Evolutionary conservation across 2,329 filamentous ascomycete genomes (phyloP).

Genomic region (Leptographium galeiforme): DNA sequence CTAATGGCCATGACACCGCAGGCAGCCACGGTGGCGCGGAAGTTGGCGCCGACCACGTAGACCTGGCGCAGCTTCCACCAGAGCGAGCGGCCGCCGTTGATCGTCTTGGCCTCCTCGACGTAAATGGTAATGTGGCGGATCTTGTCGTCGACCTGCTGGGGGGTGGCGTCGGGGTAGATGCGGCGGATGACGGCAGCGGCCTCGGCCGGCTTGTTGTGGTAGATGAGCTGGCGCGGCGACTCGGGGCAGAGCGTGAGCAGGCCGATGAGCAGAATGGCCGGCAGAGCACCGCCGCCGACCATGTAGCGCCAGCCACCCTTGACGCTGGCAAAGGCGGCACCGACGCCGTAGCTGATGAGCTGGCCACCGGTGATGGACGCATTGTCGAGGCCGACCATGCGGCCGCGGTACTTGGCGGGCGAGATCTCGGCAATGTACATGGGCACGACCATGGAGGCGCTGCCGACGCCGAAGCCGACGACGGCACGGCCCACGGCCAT

Average conservation of each 20-base stretch:
- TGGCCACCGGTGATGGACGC: constrained; percentile 41
- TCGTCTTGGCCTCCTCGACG: background rate
- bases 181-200: constrained; percentile 52
- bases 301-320: constrained; percentile 47
- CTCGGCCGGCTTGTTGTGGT: constrained; percentile 43
- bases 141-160: background rate
- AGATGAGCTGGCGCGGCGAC: constrained; percentile 75
- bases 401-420: constrained; percentile 52
- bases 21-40: background rate
- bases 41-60: background rate
- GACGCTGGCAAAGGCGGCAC: constrained; percentile 41
- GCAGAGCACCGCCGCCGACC: constrained; percentile 50
- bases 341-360: constrained; percentile 39
- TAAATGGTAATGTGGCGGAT: background rate
- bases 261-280: constrained; percentile 55
- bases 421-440: constrained; percentile 64
- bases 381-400: constrained; percentile 52
- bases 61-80: background rate
- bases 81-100: background rate
- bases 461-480: constrained; percentile 55
- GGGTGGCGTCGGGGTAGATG: constrained; percentile 25
- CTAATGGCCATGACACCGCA: constrained; percentile 1
- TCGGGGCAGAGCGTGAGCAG: constrained; percentile 67
- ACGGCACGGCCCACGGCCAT: constrained; percentile 52
- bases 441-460: constrained; percentile 56